Evolutionary conservation across 202 grass and related monocot species (phyloP), one percentile per base, ranked within the genome.

Genomic region (Carex arenaria): DNA sequence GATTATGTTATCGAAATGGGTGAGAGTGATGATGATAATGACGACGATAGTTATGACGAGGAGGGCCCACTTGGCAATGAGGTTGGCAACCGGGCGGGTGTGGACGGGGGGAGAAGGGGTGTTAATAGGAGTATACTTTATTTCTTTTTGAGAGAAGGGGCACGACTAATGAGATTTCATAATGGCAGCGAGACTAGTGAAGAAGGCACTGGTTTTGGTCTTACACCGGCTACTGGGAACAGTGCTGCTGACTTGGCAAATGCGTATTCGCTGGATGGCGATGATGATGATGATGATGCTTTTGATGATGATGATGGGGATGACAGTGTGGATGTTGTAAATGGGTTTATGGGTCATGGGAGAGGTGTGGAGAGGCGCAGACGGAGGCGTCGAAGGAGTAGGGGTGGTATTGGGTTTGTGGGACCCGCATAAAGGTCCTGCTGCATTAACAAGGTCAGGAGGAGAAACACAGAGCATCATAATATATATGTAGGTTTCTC

Each of bases 1-100:
- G 95, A 98, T 87, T 98, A 98, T 79, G 93, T 95, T 80, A 86
- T 85, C 36, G 92, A 95, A 72, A 85, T 90, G 76, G 90, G 88
- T 64, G 90, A 88, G 53, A 80, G 79, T 34, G 59, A 74, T 0
- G 88, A 89, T 30, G 90, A 87, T 4, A 67, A 82, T 67, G 80
- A 80, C 18, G 87, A 84, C 36, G 73, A 45, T 62, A n/a, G 43
- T 80, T 62, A 57, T 30, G 61, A 65, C 57, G 84, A 18, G 52
- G 84, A 91, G 40, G 62, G 78, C 36, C 56, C 19, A 42, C 86
- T 81, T 86, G 88, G 49, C 63, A 87, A 85, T 23, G 86, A 54
- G 68, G 59, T 63, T 60, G 60, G 80, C 7, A 82, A 67, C 19
- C 52, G 19, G 5, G 64, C 26, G 0, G 80, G 45, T 65, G 64